phyloP scores from a whole-genome alignment of 108 stramenopile genomes.

The Mayamaea pseudoterrestris region DNA sequence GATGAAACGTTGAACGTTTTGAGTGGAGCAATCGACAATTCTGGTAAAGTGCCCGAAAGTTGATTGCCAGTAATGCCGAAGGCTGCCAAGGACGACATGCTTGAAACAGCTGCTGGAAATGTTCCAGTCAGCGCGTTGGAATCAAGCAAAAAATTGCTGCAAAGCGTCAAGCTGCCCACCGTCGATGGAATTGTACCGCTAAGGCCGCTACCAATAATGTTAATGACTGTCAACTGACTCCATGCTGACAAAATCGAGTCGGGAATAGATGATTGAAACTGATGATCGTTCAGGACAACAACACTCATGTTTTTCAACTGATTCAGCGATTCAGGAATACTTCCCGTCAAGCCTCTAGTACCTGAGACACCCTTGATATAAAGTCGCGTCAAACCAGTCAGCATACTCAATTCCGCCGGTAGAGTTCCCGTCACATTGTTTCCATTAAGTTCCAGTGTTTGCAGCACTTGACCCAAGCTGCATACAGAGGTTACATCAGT shows the following conservation, averaged over 20 bases:
- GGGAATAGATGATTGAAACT: slow-evolving; percentile 2
- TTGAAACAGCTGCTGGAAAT: no score
- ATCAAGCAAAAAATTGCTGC: neutral
- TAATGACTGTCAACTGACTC: slow-evolving; percentile 24
- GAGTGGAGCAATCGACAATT: neutral
- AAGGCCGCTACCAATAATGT: slow-evolving; percentile 33
- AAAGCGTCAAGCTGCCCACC: slow-evolving; percentile 33
- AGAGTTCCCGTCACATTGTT: slow-evolving; percentile 3
- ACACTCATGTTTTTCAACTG: neutral
- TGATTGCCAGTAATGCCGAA: neutral
- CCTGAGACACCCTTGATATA: no score
- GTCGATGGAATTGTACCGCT: slow-evolving; percentile 54
- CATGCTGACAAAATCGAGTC: slow-evolving; percentile 3
- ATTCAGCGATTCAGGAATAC: neutral
- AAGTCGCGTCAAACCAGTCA: neutral
- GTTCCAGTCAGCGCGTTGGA: slow-evolving; percentile 1
- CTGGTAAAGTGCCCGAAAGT: neutral
- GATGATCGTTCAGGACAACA: neutral
- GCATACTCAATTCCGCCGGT: slow-evolving; percentile 1
- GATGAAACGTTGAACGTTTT: neutral
- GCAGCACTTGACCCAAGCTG: neutral
- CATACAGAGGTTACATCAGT: neutral
- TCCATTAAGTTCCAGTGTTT: neutral
- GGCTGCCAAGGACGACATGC: no score
- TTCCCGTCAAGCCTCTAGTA: neutral